These are phyloP conservation scores for Trifolium fragiferum DNA, from an alignment of 306 rosid genomes.

Conservation along the genomic window DNA sequence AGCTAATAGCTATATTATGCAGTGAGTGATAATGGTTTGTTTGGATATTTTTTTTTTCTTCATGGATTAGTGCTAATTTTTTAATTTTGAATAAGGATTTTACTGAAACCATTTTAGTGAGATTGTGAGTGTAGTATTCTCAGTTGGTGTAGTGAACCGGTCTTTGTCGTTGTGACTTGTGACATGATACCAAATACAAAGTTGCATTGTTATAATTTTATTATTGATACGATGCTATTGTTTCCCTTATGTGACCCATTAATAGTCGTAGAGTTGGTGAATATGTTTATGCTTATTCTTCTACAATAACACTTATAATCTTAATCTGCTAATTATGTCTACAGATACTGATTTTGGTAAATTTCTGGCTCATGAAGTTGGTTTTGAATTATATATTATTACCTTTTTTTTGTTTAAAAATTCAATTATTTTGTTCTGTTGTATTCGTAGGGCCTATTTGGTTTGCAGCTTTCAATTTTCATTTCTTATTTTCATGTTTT, in stretches of 20 bases:
- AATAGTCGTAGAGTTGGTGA: slow-evolving; percentile 24
- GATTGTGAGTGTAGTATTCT: not conserved
- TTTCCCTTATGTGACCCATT: slow-evolving; percentile 21
- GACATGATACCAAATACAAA: slow-evolving; percentile 19
- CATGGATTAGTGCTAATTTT: not conserved
- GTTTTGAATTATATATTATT: slow-evolving; percentile 33
- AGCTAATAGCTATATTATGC: slow-evolving; percentile 30
- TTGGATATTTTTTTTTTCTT: slow-evolving; percentile 35
- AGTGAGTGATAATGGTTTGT: slow-evolving; percentile 3
- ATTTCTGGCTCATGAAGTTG: slow-evolving; percentile 10
- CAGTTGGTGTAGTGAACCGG: slow-evolving; percentile 2
- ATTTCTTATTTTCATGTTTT: slow-evolving; percentile 3
- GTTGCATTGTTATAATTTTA: slow-evolving; percentile 22
- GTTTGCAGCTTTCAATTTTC: not conserved
- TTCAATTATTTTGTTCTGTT: slow-evolving; percentile 23
- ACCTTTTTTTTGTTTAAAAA: slow-evolving; percentile 5
- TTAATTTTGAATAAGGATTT: slow-evolving; percentile 1
- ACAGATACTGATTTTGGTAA: slow-evolving; percentile 7
- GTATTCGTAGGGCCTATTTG: slow-evolving; percentile 18
- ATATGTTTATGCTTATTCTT: slow-evolving; percentile 31
- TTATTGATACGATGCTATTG: not conserved
- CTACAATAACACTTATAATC: slow-evolving; percentile 4
- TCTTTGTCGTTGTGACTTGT: slow-evolving; percentile 23
- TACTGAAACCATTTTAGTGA: not conserved
- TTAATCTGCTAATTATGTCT: slow-evolving; percentile 10